phyloP scores from a whole-genome alignment of 2,329 filamentous ascomycete genomes.

The Metarhizium guizhouense region DNA sequence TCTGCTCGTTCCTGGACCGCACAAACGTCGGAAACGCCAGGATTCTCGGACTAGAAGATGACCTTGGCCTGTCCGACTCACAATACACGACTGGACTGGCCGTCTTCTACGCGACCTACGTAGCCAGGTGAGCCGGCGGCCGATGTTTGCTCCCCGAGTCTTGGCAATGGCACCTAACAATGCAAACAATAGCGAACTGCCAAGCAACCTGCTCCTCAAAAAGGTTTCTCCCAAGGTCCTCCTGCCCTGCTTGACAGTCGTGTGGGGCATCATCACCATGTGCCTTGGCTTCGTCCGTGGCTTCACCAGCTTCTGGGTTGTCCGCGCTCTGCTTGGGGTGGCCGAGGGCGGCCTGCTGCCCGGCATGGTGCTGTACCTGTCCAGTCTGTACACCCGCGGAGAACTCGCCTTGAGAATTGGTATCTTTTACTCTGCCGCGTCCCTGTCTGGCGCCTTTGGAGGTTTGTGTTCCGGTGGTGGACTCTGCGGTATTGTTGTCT shows the following conservation, averaged over 20 bases:
- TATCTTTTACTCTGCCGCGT: slow-evolving; percentile 63
- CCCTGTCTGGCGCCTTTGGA: slow-evolving; percentile 62
- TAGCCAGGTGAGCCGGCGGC: slow-evolving; percentile 35
- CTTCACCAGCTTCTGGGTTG: slow-evolving; percentile 57
- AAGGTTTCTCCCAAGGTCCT: slow-evolving; percentile 52
- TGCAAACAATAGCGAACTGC: slow-evolving; percentile 38
- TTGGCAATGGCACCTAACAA: background rate
- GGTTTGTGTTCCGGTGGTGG: slow-evolving; percentile 44
- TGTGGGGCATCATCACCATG: slow-evolving; percentile 62
- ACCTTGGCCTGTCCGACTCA: slow-evolving; percentile 47
- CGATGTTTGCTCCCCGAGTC: background rate
- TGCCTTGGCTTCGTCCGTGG: slow-evolving; percentile 58
- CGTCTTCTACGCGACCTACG: slow-evolving; percentile 58
- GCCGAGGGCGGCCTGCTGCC: slow-evolving; percentile 65
- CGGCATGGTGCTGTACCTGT: slow-evolving; percentile 61
- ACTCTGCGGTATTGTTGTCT: slow-evolving; percentile 35
- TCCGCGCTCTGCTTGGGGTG: slow-evolving; percentile 57
- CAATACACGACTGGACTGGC: slow-evolving; percentile 58
- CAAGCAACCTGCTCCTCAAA: slow-evolving; percentile 56
- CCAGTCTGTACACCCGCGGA: slow-evolving; percentile 66
- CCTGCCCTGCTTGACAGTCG: slow-evolving; percentile 52
- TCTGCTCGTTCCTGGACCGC: slow-evolving; percentile 57
- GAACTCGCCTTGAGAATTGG: slow-evolving; percentile 65
- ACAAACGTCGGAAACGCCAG: slow-evolving; percentile 68
- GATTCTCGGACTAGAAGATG: slow-evolving; percentile 51